Percentiles rank a stretch among this genome's conserved stretches.
Conservation (phyloP, 495 filamentous ascomycete species). For the Hypoxylon fuscum region DNA sequence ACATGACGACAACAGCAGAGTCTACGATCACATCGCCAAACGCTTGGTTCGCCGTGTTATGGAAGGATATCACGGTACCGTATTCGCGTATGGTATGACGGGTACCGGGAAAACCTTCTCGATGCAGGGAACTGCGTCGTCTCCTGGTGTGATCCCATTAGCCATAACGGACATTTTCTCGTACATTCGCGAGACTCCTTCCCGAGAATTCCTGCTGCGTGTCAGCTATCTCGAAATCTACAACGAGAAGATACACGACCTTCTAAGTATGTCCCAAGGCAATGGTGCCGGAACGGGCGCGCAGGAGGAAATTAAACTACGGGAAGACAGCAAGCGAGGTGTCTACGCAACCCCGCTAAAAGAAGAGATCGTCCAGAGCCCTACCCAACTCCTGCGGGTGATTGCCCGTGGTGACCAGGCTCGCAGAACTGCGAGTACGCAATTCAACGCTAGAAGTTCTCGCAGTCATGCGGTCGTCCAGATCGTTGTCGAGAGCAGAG, state of each 20-base stretch:
- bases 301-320: conserved; percentile 92
- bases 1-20: conserved; percentile 89
- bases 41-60: conserved; percentile 94
- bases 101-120: conserved; percentile 99
- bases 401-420: conserved; percentile 95
- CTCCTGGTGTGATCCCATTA: conserved; percentile 95
- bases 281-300: conserved; percentile 54
- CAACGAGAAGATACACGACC: conserved; percentile 96
- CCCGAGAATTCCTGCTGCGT: conserved; percentile 91
- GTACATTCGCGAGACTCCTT: conserved; percentile 95
- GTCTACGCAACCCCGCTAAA: conserved; percentile 97
- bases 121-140: conserved; percentile 97
- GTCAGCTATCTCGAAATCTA: conserved; percentile 99
- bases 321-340: conserved; percentile 94
- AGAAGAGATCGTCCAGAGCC: conserved; percentile 98
- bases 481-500: conserved; percentile 96
- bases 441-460: conserved; percentile 95
- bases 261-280: conserved; percentile 75
- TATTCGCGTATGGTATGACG: conserved; percentile 99
- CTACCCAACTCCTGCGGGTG: conserved; percentile 91
- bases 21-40: conserved; percentile 94
- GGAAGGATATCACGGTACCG: conserved; percentile 98
- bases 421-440: conserved; percentile 87
- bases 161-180: conserved; percentile 99
- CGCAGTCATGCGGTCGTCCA: conserved; percentile 98